Evolutionary conservation across 768 basidiomycete genomes (phyloP).

Genomic region (Boletus edulis): DNA sequence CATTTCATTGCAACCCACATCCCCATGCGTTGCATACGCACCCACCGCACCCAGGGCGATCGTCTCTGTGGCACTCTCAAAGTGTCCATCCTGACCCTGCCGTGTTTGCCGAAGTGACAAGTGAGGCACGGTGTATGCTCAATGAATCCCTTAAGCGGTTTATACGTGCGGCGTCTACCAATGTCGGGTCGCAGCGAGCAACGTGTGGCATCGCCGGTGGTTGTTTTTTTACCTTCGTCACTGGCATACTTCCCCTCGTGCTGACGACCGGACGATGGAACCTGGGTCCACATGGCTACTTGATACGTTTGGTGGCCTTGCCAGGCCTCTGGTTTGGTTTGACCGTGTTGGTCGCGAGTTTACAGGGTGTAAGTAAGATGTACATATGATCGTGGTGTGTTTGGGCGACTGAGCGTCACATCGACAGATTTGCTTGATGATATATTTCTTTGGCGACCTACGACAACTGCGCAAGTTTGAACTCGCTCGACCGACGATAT

Average conservation of each 20-base stretch:
- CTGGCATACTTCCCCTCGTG: conserved; percentile 50
- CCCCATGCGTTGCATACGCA: conserved; percentile 21
- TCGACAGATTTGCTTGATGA: conserved; percentile 57
- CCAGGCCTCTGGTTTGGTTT: conserved; percentile 73
- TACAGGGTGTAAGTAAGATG: conserved; percentile 54
- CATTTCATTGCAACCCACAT: conserved; percentile 46
- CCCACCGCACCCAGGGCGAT: conserved; percentile 6
- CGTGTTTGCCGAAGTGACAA: conserved; percentile 57
- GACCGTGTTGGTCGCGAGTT: conserved; percentile 55
- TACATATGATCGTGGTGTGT: neutral
- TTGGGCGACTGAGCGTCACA: neutral
- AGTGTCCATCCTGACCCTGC: conserved; percentile 60
- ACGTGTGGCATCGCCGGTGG: conserved; percentile 70
- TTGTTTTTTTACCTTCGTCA: conserved; percentile 44
- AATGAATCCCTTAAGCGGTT: conserved; percentile 64
- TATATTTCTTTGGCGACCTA: conserved; percentile 78
- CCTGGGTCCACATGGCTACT: conserved; percentile 36
- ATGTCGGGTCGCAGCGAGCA: conserved; percentile 67
- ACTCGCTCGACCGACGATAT: conserved; percentile 66
- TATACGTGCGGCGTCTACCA: conserved; percentile 62
- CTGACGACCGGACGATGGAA: conserved; percentile 42
- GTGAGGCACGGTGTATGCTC: conserved; percentile 57
- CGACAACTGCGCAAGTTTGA: conserved; percentile 78
- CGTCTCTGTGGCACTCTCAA: conserved; percentile 26
- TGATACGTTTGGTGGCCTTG: conserved; percentile 57